Conservation (phyloP, 176 grass and related monocot species). For the Puya raimondii region DNA sequence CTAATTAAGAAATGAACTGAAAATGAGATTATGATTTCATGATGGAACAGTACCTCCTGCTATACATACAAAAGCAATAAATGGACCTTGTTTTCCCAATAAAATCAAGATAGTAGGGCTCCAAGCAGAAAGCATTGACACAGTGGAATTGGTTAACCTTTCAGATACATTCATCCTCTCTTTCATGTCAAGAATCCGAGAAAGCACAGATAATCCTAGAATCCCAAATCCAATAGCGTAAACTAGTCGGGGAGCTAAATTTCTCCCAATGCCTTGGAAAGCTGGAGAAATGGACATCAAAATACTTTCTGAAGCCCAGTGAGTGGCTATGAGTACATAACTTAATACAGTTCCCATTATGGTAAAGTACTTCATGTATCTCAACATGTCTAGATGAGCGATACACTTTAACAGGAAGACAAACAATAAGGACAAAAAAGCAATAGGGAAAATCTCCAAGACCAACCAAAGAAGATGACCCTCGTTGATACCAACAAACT, state of each 20-base stretch:
- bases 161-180: conserved; percentile 27
- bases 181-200: conserved; percentile 21
- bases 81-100: conserved; percentile 73
- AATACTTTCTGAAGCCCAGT: conserved; percentile 66
- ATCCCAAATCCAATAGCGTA: conserved; percentile 62
- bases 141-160: conserved; percentile 43
- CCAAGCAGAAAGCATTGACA: conserved; percentile 68
- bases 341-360: conserved; percentile 46
- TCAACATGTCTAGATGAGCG: conserved; percentile 22
- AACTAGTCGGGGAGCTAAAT: conserved; percentile 55
- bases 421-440: conserved; percentile 45
- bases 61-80: conserved; percentile 60
- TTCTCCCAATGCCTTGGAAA: conserved; percentile 42
- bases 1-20: neutral
- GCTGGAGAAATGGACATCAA: conserved; percentile 16
- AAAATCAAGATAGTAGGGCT: conserved; percentile 80
- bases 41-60: conserved; percentile 40
- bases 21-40: conserved; percentile 8
- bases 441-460: conserved; percentile 48
- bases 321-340: conserved; percentile 48
- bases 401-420: conserved; percentile 38
- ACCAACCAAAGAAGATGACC: conserved; percentile 30
- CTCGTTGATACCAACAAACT: conserved; percentile 27
- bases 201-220: conserved; percentile 44
- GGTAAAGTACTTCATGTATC: conserved; percentile 44